Percentiles rank a stretch among this genome's conserved stretches.
Conservation (phyloP, 2,329 filamentous ascomycete species). For the Westerdykella ornata region DNA sequence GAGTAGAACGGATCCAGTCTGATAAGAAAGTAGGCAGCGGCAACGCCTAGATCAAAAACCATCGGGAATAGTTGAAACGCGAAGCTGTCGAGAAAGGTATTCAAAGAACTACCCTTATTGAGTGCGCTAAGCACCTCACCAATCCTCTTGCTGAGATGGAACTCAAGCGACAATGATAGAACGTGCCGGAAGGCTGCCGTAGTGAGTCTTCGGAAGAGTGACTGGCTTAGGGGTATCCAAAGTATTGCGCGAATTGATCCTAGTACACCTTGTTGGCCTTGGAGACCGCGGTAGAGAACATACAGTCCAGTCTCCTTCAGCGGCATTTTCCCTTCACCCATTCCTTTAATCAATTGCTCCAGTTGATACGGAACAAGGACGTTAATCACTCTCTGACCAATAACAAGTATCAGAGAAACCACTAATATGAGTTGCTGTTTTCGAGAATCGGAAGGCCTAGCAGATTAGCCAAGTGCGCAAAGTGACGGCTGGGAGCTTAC, state of each 20-base stretch:
- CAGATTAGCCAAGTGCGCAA: slow-evolving; percentile 6
- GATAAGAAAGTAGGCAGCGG: slow-evolving; percentile 54
- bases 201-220: slow-evolving; percentile 40
- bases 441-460: slow-evolving; percentile 41
- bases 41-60: slow-evolving; percentile 54
- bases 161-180: slow-evolving; percentile 44
- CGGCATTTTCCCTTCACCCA: slow-evolving; percentile 40
- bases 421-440: slow-evolving; percentile 40
- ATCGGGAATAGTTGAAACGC: slow-evolving; percentile 55
- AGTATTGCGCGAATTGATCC: slow-evolving; percentile 41
- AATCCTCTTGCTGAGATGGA: slow-evolving; percentile 48
- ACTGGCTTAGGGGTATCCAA: slow-evolving; percentile 47
- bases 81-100: slow-evolving; percentile 52
- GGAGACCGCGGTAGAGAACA: slow-evolving; percentile 41
- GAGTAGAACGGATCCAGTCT: slow-evolving; percentile 58
- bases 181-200: slow-evolving; percentile 46
- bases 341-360: slow-evolving; percentile 37
- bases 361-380: slow-evolving; percentile 42
- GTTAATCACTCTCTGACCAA: slow-evolving; percentile 43
- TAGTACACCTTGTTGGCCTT: slow-evolving; percentile 43
- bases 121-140: slow-evolving; percentile 49
- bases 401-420: slow-evolving; percentile 38
- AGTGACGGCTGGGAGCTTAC: slow-evolving; percentile 15
- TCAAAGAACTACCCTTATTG: slow-evolving; percentile 44
- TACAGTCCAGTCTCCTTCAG: slow-evolving; percentile 43